Conservation (phyloP, 116 monocot genomes). For the Phalaenopsis hybrid region DNA sequence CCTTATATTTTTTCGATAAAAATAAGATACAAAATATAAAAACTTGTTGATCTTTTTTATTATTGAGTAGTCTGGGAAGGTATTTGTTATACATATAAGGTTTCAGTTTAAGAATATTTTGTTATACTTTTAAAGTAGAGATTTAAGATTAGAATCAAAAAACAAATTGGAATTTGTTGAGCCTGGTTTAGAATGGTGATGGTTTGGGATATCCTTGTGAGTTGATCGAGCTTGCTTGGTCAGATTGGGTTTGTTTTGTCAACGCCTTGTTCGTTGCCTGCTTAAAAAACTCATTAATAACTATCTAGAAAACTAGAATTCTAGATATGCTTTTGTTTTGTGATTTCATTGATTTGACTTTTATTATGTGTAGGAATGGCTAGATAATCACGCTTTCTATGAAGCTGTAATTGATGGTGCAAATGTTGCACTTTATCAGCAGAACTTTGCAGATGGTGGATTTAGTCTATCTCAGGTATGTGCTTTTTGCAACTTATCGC, state of each 20-base stretch:
- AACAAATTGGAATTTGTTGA: too few relatives aligned
- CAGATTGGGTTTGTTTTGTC: neutral
- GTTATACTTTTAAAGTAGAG: too few relatives aligned
- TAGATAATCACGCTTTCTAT: slow-evolving; percentile 45
- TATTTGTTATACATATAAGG: too few relatives aligned
- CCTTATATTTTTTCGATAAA: too few relatives aligned
- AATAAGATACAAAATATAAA: too few relatives aligned
- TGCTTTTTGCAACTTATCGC: slow-evolving; percentile 7
- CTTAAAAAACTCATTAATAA: neutral
- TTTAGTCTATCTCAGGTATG: slow-evolving; percentile 83
- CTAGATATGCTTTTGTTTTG: neutral
- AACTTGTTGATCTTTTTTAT: too few relatives aligned
- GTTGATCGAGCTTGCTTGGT: neutral
- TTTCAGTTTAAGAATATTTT: too few relatives aligned
- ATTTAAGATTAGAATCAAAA: too few relatives aligned
- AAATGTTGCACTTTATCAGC: slow-evolving; percentile 87
- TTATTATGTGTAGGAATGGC: slow-evolving; percentile 62
- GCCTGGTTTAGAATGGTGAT: neutral
- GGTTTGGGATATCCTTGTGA: neutral
- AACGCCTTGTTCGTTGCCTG: neutral
- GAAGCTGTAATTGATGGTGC: slow-evolving; percentile 85
- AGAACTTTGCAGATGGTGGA: slow-evolving; percentile 92
- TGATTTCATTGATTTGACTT: neutral
- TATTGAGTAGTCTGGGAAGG: too few relatives aligned
- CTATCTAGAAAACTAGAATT: neutral